Base-by-base conservation (phyloP, 495 filamentous ascomycete genomes). In the Aspergillus incahuasiensis region DNA sequence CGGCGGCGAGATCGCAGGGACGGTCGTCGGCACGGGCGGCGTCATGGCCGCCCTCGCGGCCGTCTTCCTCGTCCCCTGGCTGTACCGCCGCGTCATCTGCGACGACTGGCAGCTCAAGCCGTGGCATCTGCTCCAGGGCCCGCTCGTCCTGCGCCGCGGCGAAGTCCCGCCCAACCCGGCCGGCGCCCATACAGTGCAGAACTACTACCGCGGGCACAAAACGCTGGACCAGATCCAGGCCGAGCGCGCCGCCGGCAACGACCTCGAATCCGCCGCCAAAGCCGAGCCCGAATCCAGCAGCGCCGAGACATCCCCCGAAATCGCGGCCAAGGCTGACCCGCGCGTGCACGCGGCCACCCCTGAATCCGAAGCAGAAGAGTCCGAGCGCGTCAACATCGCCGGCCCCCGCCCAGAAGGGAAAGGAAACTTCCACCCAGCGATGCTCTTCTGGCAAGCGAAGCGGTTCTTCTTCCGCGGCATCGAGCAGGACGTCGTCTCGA, bases 191-290 rank as follows among this genome's bases (percentile, higher is more conserved):
- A 49, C 42, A 12, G 45, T 62, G n/a, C 52, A 58, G 13, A 45
- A 62, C 42, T 62, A 56, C 48, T 62, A 62, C 52, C 56, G 47
- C 20, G 59, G 59, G 52, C 59, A 62, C 52, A 62, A 62, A 48
- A 62, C 59, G 5, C 18, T 62, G 41, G 59, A 55, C 3, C 46
- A 62, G 30, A 48, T 62, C 1, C 48, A 58, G 32, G 59, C 55
- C 2, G 47, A 52, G 20, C 59, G 59, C 16, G 25, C 43, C 11
- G 47, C 20, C 7, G 44, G 35, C 16, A 25, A 24, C 0, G 56
- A 58, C 43, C 42, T 42, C 5, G 59, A 58, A n/a, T 48, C 43
- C 15, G 55, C 46, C 4, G 28, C 22, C 22, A 48, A 58, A 19
- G 6, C 32, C 32, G 8, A 35, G 8, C 32, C 9, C 32, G 32